Base-by-base conservation (phyloP, 352 stramenopile genomes). In the Phytophthora syringae region DNA sequence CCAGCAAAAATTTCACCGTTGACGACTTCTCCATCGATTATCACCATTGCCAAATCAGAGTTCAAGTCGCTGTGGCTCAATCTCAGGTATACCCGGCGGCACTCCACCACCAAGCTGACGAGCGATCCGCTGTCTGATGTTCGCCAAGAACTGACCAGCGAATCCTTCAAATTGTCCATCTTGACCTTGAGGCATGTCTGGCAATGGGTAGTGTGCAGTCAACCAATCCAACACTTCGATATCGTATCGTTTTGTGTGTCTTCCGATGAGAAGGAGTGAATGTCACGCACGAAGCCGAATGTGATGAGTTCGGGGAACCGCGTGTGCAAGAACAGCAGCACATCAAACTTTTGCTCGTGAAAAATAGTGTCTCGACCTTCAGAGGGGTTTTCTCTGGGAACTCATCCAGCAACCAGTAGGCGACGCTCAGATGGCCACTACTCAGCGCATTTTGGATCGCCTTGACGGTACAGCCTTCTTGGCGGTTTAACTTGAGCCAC, bases 321-420 rank as follows among this genome's bases (percentile, higher is more conserved):
- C 16, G 22, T 30, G 22, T 54, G 43, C 20, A 62, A 15, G n/a
- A 62, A 62, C 10, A 62, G 12, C 9, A 62, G 32, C 10, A 53
- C 25, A 7, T 60, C 40, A 44, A 60, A 52, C 28, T 32, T 43
- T 34, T 45, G 16, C 27, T 16, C 3, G 16, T n/a, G n/a, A n/a
- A 7, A 2, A 0, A 18, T 9, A 10, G 42, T 9, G 20, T 7
- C 18, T 30, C 20, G 5, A 53, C 15, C 7, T 36, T 37, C 7
- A 30, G 18, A 25, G 53, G 53, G 5, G 12, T 13, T 16, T 25
- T 10, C 2, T 53, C 28, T 6, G 28, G 27, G 45, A 45, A 61
- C 9, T 16, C 28, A 22, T 32, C 7, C 28, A 34, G 13, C 15
- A 53, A 9, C 40, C 40, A 61, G 21, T 13, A 36, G 22, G 53